A percentile compares a stretch with the other conserved stretches of the same genome.
phyloP scores from a whole-genome alignment of 2,329 filamentous ascomycete species.

The Diaporthe citriasiana region DNA sequence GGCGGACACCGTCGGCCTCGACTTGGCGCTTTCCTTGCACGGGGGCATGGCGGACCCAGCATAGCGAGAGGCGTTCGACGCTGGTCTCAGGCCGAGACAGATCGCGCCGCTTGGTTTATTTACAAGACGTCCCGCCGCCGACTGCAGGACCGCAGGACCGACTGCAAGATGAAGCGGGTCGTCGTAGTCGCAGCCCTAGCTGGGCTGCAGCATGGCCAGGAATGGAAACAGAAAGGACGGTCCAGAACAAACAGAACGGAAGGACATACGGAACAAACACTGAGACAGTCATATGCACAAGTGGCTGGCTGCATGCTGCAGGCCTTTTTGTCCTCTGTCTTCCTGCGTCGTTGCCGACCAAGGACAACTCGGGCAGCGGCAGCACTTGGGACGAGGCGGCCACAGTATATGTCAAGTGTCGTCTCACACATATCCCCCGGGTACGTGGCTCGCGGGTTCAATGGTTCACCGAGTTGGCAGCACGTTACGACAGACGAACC shows the following conservation, averaged over 20 bases:
- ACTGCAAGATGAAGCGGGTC: slow-evolving; percentile 16
- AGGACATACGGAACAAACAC: slow-evolving; percentile 12
- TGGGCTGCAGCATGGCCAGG: slow-evolving; percentile 14
- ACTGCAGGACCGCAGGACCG: neutral
- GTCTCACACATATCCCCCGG: neutral
- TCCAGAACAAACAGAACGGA: neutral
- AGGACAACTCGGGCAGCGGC: slow-evolving; percentile 1
- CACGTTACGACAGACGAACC: neutral
- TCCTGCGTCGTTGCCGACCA: slow-evolving; percentile 9
- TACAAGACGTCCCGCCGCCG: neutral
- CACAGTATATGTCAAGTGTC: neutral
- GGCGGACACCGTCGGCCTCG: neutral
- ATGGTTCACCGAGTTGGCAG: neutral
- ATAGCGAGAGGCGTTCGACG: slow-evolving; percentile 15
- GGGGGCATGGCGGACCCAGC: neutral
- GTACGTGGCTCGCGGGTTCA: neutral
- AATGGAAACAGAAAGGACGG: neutral
- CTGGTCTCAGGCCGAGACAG: slow-evolving; percentile 30
- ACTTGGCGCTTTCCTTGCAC: neutral
- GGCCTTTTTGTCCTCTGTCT: neutral
- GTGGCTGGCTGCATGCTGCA: slow-evolving; percentile 6
- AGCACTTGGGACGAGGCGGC: slow-evolving; percentile 13
- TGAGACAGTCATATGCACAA: slow-evolving; percentile 17
- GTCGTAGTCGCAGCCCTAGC: slow-evolving; percentile 19
- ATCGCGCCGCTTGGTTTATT: neutral